These are phyloP conservation scores for Brettanomyces nanus DNA, from an alignment of 805 yeast genomes.

Conservation along the genomic window DNA sequence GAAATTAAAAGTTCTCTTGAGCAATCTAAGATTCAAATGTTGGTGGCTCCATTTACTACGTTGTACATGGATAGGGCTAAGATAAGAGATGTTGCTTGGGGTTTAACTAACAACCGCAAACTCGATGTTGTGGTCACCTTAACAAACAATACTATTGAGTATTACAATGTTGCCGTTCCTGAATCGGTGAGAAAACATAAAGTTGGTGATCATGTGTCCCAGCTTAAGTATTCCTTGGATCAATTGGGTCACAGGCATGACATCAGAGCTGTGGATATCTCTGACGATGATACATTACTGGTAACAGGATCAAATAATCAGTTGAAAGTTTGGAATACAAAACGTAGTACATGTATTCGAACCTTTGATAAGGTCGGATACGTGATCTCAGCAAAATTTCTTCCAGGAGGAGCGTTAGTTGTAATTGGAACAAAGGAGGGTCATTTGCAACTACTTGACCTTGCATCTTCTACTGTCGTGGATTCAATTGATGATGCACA, in stretches of 20 bases:
- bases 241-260: conserved; percentile 86
- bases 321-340: conserved; percentile 81
- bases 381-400: conserved; percentile 67
- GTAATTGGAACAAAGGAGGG: conserved; percentile 89
- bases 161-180: conserved; percentile 48
- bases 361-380: conserved; percentile 80
- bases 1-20: conserved; percentile 48
- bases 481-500: conserved; percentile 71
- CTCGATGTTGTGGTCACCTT: conserved; percentile 59
- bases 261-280: conserved; percentile 72
- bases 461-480: conserved; percentile 70
- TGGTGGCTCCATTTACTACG: conserved; percentile 61
- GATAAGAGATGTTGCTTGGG: conserved; percentile 64
- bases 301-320: conserved; percentile 90
- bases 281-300: conserved; percentile 69
- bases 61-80: conserved; percentile 55
- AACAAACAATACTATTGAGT: conserved; percentile 68
- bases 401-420: conserved; percentile 87
- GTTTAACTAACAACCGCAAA: conserved; percentile 34
- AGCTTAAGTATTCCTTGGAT: conserved; percentile 53
- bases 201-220: conserved; percentile 28
- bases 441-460: conserved; percentile 72
- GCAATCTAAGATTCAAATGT: conserved; percentile 42
- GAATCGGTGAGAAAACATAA: conserved; percentile 48
- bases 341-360: conserved; percentile 67